Conservation (phyloP, 805 yeast genomes). For the Suhomyces vadensis region DNA sequence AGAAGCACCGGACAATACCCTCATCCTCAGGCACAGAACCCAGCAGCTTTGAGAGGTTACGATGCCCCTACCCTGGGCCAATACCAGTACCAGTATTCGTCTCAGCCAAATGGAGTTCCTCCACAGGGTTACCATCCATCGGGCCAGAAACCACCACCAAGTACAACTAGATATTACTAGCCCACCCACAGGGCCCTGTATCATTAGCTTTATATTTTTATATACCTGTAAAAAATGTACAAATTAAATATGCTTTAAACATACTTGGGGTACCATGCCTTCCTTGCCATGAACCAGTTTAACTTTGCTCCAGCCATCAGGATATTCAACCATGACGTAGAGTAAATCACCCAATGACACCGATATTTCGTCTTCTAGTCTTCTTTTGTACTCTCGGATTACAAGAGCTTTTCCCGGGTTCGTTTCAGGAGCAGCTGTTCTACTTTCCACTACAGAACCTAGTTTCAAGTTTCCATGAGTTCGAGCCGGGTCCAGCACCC, state of each 20-base stretch:
- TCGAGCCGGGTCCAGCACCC: not conserved
- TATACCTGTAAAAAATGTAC: not conserved
- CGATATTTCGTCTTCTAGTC: slow-evolving; percentile 36
- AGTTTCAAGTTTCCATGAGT: slow-evolving; percentile 6
- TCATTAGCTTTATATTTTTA: not conserved
- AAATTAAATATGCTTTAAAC: slow-evolving; percentile 16
- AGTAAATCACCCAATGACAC: slow-evolving; percentile 34
- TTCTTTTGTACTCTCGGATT: slow-evolving; percentile 26
- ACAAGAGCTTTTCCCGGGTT: slow-evolving; percentile 6
- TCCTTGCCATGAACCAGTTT: slow-evolving; percentile 14
- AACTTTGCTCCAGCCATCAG: slow-evolving; percentile 44
- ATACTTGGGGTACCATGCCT: slow-evolving; percentile 39
- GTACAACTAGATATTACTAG: slow-evolving; percentile 10
- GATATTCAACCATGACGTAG: slow-evolving; percentile 21
- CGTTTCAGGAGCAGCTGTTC: too few relatives aligned
- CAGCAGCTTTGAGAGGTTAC: slow-evolving; percentile 12
- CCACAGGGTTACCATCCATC: slow-evolving; percentile 2
- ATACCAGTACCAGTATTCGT: slow-evolving; percentile 11
- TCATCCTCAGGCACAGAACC: slow-evolving; percentile 6
- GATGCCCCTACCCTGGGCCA: slow-evolving; percentile 5
- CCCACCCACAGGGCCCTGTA: not conserved
- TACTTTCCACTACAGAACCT: not conserved
- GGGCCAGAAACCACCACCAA: slow-evolving; percentile 1
- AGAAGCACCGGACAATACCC: slow-evolving; percentile 12
- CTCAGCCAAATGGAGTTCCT: slow-evolving; percentile 6